A percentile compares a stretch with the other conserved stretches of the same genome.
These are phyloP conservation scores for Pichia deserticola DNA, from an alignment of 805 yeast genomes.

Conservation along the genomic window DNA sequence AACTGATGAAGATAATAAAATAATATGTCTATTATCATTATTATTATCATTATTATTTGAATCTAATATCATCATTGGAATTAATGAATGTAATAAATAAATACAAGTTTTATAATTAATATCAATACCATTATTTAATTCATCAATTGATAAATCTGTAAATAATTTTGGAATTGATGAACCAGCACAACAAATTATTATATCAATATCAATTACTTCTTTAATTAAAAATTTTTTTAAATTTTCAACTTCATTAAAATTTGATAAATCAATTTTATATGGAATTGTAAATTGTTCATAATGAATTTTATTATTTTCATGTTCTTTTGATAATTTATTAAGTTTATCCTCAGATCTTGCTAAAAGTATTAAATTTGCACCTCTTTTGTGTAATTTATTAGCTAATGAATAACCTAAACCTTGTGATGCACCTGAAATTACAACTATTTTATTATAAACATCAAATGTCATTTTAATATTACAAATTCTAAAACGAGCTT, in stretches of 20 bases:
- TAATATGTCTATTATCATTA: slow-evolving; percentile 40
- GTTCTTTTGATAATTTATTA: slow-evolving; percentile 31
- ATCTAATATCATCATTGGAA: slow-evolving; percentile 20
- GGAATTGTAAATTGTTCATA: slow-evolving; percentile 30
- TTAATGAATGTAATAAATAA: slow-evolving; percentile 59
- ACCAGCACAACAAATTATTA: slow-evolving; percentile 83
- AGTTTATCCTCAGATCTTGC: slow-evolving; percentile 69
- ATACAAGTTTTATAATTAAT: slow-evolving; percentile 70
- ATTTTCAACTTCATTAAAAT: slow-evolving; percentile 35
- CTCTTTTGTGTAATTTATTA: slow-evolving; percentile 31
- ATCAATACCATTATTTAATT: slow-evolving; percentile 53
- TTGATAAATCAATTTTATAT: slow-evolving; percentile 58
- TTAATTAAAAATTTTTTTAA: slow-evolving; percentile 31
- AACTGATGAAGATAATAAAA: slow-evolving; percentile 66
- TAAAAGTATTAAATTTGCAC: slow-evolving; percentile 64
- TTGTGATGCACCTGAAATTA: slow-evolving; percentile 92
- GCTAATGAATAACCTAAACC: slow-evolving; percentile 87
- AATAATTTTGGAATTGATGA: slow-evolving; percentile 74
- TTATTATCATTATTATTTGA: slow-evolving; percentile 1
- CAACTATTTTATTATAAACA: slow-evolving; percentile 46
- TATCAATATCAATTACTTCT: slow-evolving; percentile 46
- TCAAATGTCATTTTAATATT: slow-evolving; percentile 9
- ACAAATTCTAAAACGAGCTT: not conserved
- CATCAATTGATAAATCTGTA: slow-evolving; percentile 51
- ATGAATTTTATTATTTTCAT: slow-evolving; percentile 15